A percentile compares a stretch with the other conserved stretches of the same genome.
These are phyloP conservation scores for Magnusiomyces suaveolens DNA, from an alignment of 1,139 yeast species.

Conservation along the genomic window DNA sequence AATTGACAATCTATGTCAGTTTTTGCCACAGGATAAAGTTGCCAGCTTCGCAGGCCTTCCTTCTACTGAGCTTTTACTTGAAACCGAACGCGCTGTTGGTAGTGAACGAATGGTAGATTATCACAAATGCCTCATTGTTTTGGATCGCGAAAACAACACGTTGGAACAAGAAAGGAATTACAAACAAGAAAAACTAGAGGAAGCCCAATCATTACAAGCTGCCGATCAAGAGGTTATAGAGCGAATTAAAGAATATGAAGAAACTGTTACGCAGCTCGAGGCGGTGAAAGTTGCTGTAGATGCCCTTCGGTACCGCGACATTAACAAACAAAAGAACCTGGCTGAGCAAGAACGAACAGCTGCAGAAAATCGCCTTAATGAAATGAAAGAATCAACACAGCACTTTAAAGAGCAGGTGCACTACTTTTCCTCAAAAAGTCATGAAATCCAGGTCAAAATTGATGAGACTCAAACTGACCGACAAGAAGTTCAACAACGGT, in stretches of 20 bases:
- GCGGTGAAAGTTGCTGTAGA: slow-evolving; percentile 4
- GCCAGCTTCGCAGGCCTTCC: slow-evolving; percentile 82
- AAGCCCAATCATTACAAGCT: slow-evolving; percentile 24
- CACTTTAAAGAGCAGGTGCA: neutral
- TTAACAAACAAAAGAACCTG: slow-evolving; percentile 13
- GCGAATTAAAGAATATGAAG: slow-evolving; percentile 11
- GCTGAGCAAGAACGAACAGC: slow-evolving; percentile 16
- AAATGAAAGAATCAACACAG: neutral
- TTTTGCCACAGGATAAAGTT: slow-evolving; percentile 90
- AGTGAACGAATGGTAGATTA: slow-evolving; percentile 45
- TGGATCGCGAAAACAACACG: slow-evolving; percentile 35
- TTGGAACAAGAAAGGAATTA: neutral
- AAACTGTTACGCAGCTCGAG: neutral
- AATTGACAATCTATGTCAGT: slow-evolving; percentile 85
- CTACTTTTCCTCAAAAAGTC: neutral
- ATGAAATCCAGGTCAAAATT: neutral
- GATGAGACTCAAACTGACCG: neutral
- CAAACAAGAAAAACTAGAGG: slow-evolving; percentile 25
- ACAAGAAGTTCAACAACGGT: neutral
- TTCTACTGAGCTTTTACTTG: slow-evolving; percentile 62
- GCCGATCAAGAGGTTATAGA: slow-evolving; percentile 18
- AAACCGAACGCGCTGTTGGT: slow-evolving; percentile 77
- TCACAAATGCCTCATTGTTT: slow-evolving; percentile 48
- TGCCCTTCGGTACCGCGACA: slow-evolving; percentile 18
- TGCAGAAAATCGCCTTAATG: neutral